Base-by-base conservation (phyloP, 495 filamentous ascomycete genomes). In the Aspergillus avenaceus region DNA sequence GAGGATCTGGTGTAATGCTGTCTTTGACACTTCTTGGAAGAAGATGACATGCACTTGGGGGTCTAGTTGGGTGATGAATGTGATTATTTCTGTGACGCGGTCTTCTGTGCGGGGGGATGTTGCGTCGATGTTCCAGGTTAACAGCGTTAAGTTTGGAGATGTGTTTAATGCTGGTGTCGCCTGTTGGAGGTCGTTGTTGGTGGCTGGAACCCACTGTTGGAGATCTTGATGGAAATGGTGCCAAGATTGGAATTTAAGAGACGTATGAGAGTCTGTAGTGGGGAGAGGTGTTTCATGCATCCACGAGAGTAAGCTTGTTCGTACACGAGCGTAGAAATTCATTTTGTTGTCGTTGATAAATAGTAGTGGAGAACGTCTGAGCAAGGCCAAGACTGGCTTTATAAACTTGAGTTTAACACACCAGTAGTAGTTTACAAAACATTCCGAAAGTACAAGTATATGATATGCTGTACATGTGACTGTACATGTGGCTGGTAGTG, bases 71-170 rank as follows among this genome's bases (percentile, higher is more conserved):
- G 41, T 47, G 24, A 55, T 42, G 34, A 40, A 49, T 13, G 49
- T 47, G 45, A 60, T 44, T n/a, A 54, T 50, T 5, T 40, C 54
- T 23, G 54, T 22, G 21, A 52, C 40, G 16, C 54, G 45, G 21
- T 41, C 31, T 27, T 46, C 13, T 0, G 50, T 24, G 1, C 14
- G 23, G 21, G 47, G 11, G 0, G 50, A 50, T 32, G 37, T 21
- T 45, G 41, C 49, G 18, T 57, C 50, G 28, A 57, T 50, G n/a
- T 60, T 60, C 54, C 54, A 60, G 22, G 54, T 60, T n/a, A 57
- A 11, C 5, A 57, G n/a, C n/a, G n/a, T n/a, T n/a, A n/a, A n/a
- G n/a, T n/a, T n/a, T n/a, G 50, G 4, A 47, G 34, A n/a, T 57
- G 29, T 36, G 25, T 22, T 11, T n/a, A n/a, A n/a, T n/a, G n/a